A percentile compares a stretch with the other conserved stretches of the same genome.
These are phyloP conservation scores for Cercospora sp. DNA, from an alignment of 2,329 filamentous ascomycete genomes.

Conservation along the genomic window DNA sequence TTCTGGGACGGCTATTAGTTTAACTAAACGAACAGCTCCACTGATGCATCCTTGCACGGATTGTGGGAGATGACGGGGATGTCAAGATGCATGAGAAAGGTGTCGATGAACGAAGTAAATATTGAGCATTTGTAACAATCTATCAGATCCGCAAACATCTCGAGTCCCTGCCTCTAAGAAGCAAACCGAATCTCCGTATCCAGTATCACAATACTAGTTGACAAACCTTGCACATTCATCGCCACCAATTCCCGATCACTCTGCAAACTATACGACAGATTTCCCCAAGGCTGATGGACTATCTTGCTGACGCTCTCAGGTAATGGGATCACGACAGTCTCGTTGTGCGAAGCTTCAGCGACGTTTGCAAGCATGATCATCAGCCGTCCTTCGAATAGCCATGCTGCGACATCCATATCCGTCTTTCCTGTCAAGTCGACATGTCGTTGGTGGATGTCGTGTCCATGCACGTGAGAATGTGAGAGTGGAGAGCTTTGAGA, in stretches of 20 bases:
- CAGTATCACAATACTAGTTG: constrained; percentile 31
- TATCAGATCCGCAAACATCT: too few species aligned
- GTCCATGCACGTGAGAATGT: neutral
- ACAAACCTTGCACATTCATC: constrained; percentile 22
- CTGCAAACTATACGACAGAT: constrained; percentile 24
- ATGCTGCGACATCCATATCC: constrained; percentile 31
- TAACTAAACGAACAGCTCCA: neutral
- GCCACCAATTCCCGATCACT: constrained; percentile 17
- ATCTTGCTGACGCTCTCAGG: constrained; percentile 22
- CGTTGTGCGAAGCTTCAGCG: constrained; percentile 14
- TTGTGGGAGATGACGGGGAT: neutral
- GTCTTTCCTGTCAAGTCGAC: neutral
- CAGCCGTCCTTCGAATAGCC: constrained; percentile 19
- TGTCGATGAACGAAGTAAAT: neutral
- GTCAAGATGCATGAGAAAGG: neutral
- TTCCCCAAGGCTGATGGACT: constrained; percentile 30
- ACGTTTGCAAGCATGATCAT: constrained; percentile 31
- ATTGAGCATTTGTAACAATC: too few species aligned
- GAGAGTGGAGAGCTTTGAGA: neutral
- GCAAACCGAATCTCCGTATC: constrained; percentile 14
- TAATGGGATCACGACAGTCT: constrained; percentile 21
- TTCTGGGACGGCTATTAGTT: neutral
- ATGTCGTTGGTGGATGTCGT: neutral
- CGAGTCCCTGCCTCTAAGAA: too few species aligned
- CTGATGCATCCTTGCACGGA: neutral